A percentile compares a stretch with the other conserved stretches of the same genome.
Evolutionary conservation across 257 asterid genomes (phyloP).

Genomic region (Nicotiana tomentosiformis): DNA sequence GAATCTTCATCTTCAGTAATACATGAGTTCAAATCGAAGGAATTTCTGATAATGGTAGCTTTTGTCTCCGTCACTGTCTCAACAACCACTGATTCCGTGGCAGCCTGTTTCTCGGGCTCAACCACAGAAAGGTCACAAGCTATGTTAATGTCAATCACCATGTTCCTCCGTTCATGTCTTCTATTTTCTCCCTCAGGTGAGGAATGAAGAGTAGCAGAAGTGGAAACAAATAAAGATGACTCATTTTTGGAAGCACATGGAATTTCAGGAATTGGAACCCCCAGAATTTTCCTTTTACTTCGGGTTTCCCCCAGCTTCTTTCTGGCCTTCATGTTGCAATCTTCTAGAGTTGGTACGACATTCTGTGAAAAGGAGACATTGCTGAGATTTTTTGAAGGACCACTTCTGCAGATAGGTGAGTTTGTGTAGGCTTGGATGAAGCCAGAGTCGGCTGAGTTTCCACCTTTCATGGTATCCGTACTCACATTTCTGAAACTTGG

Average conservation of each 20-base stretch:
- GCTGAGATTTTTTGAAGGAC: constrained; percentile 46
- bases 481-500: constrained; percentile 22
- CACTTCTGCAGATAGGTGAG: constrained; percentile 24
- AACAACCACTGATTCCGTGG: constrained; percentile 25
- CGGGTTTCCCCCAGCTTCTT: constrained; percentile 32
- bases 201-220: constrained; percentile 25
- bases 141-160: constrained; percentile 71
- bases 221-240: constrained; percentile 29
- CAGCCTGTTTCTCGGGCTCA: constrained; percentile 41
- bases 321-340: constrained; percentile 15
- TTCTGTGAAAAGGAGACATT: constrained; percentile 16
- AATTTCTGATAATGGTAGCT: constrained; percentile 29
- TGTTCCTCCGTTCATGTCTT: constrained; percentile 27
- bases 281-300: constrained; percentile 50
- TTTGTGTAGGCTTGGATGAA: constrained; percentile 25
- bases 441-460: constrained; percentile 5
- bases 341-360: constrained; percentile 27
- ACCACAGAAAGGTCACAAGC: constrained; percentile 37
- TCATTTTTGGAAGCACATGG: constrained; percentile 25
- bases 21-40: constrained; percentile 74
- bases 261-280: constrained; percentile 66
- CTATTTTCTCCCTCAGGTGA: constrained; percentile 19
- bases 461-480: constrained; percentile 8
- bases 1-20: constrained; percentile 55
- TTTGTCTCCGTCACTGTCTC: constrained; percentile 32